Percentiles rank a stretch among this genome's conserved stretches.
Evolutionary conservation across 179 eudicot species (phyloP).

Genomic region (Silene coronaria): DNA sequence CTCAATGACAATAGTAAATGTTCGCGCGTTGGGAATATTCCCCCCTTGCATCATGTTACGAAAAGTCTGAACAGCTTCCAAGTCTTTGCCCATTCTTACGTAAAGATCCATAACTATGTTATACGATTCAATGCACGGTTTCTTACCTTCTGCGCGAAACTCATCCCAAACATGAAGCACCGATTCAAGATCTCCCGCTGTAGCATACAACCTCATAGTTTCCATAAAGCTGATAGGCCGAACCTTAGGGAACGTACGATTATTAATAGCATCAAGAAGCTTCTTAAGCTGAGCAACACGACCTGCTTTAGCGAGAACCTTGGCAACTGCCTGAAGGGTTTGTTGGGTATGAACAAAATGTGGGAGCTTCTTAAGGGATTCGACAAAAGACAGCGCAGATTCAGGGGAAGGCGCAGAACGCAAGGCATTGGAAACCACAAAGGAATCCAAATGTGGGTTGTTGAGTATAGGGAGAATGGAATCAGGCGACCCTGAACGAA

Average conservation of each 20-base stretch:
- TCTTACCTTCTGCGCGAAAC: conserved; percentile 41
- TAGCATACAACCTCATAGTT: conserved; percentile 59
- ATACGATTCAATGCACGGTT: conserved; percentile 57
- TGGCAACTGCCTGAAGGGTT: conserved; percentile 64
- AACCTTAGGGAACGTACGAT: conserved; percentile 56
- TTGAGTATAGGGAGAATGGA: conserved; percentile 40
- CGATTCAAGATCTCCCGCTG: conserved; percentile 54
- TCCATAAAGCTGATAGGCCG: conserved; percentile 57
- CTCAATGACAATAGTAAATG: conserved; percentile 69
- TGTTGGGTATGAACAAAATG: conserved; percentile 61
- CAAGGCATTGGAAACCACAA: conserved; percentile 71
- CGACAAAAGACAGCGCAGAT: conserved; percentile 57
- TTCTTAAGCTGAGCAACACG: conserved; percentile 48
- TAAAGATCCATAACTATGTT: conserved; percentile 67
- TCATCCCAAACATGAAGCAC: conserved; percentile 61
- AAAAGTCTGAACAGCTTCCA: conserved; percentile 60
- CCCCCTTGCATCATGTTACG: conserved; percentile 54
- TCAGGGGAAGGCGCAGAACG: conserved; percentile 74
- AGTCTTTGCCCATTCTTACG: conserved; percentile 47
- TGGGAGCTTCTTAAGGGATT: conserved; percentile 49
- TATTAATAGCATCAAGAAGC: conserved; percentile 60
- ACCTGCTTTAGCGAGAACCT: conserved; percentile 59
- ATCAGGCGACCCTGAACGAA: conserved; percentile 43
- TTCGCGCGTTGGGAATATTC: conserved; percentile 65
- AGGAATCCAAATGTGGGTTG: conserved; percentile 62